These are phyloP conservation scores for Chalciporus chontae DNA, from an alignment of 768 basidiomycete species.

Conservation along the genomic window DNA sequence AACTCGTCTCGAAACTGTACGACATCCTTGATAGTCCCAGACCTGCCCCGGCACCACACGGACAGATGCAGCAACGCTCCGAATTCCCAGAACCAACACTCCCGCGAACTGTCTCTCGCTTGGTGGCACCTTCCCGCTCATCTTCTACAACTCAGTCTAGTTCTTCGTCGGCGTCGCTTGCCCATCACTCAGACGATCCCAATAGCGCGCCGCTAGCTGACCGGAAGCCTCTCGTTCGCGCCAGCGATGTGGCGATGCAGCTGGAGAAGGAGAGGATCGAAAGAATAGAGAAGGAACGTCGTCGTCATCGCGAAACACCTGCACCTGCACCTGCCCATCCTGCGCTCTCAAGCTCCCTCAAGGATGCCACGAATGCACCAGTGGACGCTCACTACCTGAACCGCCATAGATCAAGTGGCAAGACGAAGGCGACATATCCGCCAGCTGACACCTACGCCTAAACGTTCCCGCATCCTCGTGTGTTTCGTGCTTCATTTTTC, in stretches of 20 bases:
- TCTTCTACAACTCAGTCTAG: constrained; percentile 19
- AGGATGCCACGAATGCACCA: constrained; percentile 27
- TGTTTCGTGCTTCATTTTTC: neutral
- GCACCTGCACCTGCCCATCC: constrained; percentile 6
- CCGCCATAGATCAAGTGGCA: constrained; percentile 19
- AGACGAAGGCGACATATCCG: constrained; percentile 11
- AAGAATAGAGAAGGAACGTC: constrained; percentile 31
- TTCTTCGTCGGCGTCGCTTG: constrained; percentile 16
- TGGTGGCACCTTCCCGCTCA: constrained; percentile 20
- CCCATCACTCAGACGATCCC: constrained; percentile 14
- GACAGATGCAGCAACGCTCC: constrained; percentile 32
- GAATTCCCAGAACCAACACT: constrained; percentile 26
- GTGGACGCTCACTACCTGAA: constrained; percentile 16
- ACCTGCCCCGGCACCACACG: constrained; percentile 39
- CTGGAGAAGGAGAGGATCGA: constrained; percentile 44
- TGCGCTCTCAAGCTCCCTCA: constrained; percentile 20
- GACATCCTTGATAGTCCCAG: constrained; percentile 45
- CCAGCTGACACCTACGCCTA: constrained; percentile 17
- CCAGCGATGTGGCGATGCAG: constrained; percentile 52
- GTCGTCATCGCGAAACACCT: constrained; percentile 22
- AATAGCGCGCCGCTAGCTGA: constrained; percentile 4
- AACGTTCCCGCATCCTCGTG: neutral
- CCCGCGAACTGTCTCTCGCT: constrained; percentile 19
- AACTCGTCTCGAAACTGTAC: constrained; percentile 39
- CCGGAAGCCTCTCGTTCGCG: constrained; percentile 39